Percentiles rank a stretch among this genome's conserved stretches.
phyloP scores from a whole-genome alignment of 2,329 filamentous ascomycete genomes.

The Nothophoma quercina region DNA sequence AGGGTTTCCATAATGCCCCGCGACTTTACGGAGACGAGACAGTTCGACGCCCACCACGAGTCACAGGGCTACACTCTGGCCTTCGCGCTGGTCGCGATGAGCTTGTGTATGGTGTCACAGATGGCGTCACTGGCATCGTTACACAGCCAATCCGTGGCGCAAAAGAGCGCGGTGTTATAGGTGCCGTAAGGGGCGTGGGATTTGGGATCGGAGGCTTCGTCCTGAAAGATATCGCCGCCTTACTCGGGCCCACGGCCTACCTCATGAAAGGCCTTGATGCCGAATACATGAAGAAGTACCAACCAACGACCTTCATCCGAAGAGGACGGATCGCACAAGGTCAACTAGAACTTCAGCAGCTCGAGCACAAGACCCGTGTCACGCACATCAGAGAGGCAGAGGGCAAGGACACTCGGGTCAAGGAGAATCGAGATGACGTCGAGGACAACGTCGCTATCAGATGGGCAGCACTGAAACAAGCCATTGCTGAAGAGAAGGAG shows the following conservation, averaged over 20 bases:
- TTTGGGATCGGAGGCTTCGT: slow-evolving; percentile 71
- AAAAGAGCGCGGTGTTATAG: slow-evolving; percentile 62
- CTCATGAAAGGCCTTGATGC: slow-evolving; percentile 70
- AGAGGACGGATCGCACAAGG: slow-evolving; percentile 67
- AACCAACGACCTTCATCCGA: slow-evolving; percentile 63
- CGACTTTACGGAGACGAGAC: slow-evolving; percentile 75
- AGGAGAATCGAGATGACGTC: slow-evolving; percentile 39
- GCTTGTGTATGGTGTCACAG: slow-evolving; percentile 69
- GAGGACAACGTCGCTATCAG: slow-evolving; percentile 33
- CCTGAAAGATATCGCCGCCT: slow-evolving; percentile 69
- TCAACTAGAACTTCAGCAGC: slow-evolving; percentile 39
- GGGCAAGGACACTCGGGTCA: slow-evolving; percentile 8
- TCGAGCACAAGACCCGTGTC: slow-evolving; percentile 23
- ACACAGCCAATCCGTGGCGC: slow-evolving; percentile 66
- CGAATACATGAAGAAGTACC: slow-evolving; percentile 62
- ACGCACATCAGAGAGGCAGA: slow-evolving; percentile 15
- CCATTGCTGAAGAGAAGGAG: slow-evolving; percentile 37
- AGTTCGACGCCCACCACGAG: slow-evolving; percentile 67
- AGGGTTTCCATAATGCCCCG: slow-evolving; percentile 76
- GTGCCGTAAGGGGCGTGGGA: slow-evolving; percentile 62
- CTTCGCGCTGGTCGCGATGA: slow-evolving; percentile 66
- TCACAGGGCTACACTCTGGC: slow-evolving; percentile 72
- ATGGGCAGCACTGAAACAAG: slow-evolving; percentile 37
- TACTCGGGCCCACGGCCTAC: slow-evolving; percentile 68
- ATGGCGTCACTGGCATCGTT: slow-evolving; percentile 70